Conservation (phyloP, 1,284 basidiomycete species). For the Ustilago hordei region DNA sequence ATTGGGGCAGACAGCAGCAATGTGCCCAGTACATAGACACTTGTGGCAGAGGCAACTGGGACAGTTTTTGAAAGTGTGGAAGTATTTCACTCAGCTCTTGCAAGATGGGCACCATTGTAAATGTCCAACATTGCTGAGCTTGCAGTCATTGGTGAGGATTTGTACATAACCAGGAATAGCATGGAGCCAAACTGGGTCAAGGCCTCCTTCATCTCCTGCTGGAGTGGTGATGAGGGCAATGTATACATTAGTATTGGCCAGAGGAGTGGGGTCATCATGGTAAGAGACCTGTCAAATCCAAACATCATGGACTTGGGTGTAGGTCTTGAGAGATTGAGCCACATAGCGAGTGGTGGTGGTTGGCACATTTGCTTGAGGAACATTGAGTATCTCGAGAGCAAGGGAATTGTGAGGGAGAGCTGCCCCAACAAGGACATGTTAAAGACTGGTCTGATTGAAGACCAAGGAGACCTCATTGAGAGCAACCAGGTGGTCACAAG, state of each 20-base stretch:
- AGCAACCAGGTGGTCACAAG: no score
- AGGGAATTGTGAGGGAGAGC: neutral
- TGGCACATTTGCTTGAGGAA: no score
- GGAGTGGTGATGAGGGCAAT: no score
- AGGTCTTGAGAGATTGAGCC: no score
- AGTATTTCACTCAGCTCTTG: neutral
- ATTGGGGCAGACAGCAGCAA: accelerated
- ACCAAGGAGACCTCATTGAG: neutral
- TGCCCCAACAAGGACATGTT: neutral
- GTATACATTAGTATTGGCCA: accelerated
- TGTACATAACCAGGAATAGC: conserved; percentile 4
- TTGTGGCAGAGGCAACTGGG: neutral
- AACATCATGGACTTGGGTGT: no score
- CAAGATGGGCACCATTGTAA: neutral
- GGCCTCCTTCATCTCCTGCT: no score
- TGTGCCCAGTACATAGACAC: neutral
- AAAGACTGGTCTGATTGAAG: neutral
- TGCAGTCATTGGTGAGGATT: neutral
- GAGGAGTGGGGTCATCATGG: no score
- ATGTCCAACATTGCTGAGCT: no score
- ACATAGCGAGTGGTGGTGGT: no score
- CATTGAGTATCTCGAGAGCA: no score
- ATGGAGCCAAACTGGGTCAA: accelerated
- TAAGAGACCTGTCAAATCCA: no score
- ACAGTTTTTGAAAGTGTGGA: neutral